Evolutionary conservation across 2,329 filamentous ascomycete genomes (phyloP).

Genomic region (Trichoderma arundinaceum): DNA sequence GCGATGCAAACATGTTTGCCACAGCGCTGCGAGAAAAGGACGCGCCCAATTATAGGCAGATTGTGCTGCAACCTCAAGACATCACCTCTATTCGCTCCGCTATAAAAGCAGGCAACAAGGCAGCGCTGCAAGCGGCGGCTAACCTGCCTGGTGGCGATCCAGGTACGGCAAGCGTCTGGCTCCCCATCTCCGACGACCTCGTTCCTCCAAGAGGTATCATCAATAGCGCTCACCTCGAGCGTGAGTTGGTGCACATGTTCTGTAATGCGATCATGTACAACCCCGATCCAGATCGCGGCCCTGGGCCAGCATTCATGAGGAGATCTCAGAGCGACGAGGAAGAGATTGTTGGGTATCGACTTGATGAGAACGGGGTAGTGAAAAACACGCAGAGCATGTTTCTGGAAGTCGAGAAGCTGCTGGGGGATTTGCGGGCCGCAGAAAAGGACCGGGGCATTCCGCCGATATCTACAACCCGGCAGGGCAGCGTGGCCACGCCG

Average conservation of each 20-base stretch:
- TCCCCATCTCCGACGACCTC: slow-evolving; percentile 76
- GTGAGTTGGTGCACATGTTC: slow-evolving; percentile 95
- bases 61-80: slow-evolving; percentile 77
- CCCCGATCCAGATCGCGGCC: slow-evolving; percentile 74
- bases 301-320: slow-evolving; percentile 65
- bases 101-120: slow-evolving; percentile 73
- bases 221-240: slow-evolving; percentile 90
- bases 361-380: slow-evolving; percentile 85
- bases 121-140: slow-evolving; percentile 64
- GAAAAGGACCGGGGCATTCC: slow-evolving; percentile 60
- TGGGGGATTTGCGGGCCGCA: slow-evolving; percentile 76
- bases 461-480: slow-evolving; percentile 44
- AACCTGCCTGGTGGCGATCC: slow-evolving; percentile 66
- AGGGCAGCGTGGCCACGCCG: slow-evolving; percentile 47
- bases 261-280: slow-evolving; percentile 99
- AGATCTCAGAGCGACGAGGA: slow-evolving; percentile 52
- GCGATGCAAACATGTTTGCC: slow-evolving; percentile 79
- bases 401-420: slow-evolving; percentile 78
- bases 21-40: slow-evolving; percentile 75
- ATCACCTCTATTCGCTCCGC: slow-evolving; percentile 78
- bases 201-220: slow-evolving; percentile 88
- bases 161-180: slow-evolving; percentile 61
- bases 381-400: slow-evolving; percentile 91
- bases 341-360: slow-evolving; percentile 63
- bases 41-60: slow-evolving; percentile 75